Evolutionary conservation across 2,329 filamentous ascomycete genomes (phyloP).

Genomic region (Pleoardoris graminearum): DNA sequence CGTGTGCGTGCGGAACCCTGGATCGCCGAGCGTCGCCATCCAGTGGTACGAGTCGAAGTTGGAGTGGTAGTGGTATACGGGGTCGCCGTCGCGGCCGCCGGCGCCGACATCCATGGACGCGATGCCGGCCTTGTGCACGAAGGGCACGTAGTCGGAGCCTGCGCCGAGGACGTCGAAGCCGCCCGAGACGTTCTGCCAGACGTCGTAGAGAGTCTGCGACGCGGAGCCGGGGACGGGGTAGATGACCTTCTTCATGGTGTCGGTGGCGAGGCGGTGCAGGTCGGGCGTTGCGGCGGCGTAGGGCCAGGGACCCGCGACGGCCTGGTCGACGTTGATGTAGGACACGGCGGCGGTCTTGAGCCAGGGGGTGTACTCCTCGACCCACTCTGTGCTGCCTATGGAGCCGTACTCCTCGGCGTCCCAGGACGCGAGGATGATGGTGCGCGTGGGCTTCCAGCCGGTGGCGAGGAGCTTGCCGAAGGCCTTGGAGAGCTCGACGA

Average conservation of each 20-base stretch:
- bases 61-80: slow-evolving; percentile 54
- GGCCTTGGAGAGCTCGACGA: slow-evolving; percentile 56
- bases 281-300: slow-evolving; percentile 47
- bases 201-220: slow-evolving; percentile 51
- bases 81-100: slow-evolving; percentile 42
- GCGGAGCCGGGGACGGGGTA: slow-evolving; percentile 45
- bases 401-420: slow-evolving; percentile 49
- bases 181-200: slow-evolving; percentile 46
- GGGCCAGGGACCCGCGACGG: slow-evolving; percentile 50
- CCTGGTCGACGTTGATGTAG: slow-evolving; percentile 58
- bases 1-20: slow-evolving; percentile 54
- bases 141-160: slow-evolving; percentile 54
- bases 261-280: slow-evolving; percentile 42
- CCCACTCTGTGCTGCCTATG: slow-evolving; percentile 52
- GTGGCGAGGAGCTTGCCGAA: slow-evolving; percentile 52
- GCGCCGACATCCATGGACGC: slow-evolving; percentile 49
- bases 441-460: slow-evolving; percentile 58
- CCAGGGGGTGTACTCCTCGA: slow-evolving; percentile 56
- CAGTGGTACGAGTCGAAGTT: slow-evolving; percentile 56
- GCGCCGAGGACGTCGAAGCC: slow-evolving; percentile 50
- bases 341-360: slow-evolving; percentile 49
- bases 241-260: slow-evolving; percentile 48
- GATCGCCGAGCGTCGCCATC: slow-evolving; percentile 58
- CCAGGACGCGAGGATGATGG: slow-evolving; percentile 52
- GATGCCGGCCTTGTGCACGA: slow-evolving; percentile 51